Evolutionary conservation across 129 eudicot species (phyloP), one percentile per base, ranked within the genome.

Genomic region (Lactuca sativa): DNA sequence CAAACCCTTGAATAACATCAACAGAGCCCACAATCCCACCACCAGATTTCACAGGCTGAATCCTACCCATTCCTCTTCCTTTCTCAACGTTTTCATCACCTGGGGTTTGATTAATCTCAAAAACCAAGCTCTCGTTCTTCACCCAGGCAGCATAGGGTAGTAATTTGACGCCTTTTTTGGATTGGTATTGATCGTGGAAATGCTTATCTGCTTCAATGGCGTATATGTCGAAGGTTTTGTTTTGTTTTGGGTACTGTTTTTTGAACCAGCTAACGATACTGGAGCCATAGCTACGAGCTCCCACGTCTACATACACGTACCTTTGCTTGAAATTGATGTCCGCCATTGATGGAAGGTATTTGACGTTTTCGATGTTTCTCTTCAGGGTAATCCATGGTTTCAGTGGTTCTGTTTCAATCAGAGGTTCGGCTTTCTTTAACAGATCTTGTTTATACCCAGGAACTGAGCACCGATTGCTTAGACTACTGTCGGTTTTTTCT

Each of bases 51-150:
- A 83, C 80, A 0, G 98, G 90, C 59, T 92, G 86, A 43, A 92
- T 92, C 60, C 98, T 77, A 18, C 98, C 98, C 98, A 92, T 92
- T 12, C 98, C 98, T 52, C 98, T 73, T 21, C 96, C 98, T 60
- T 79, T 77, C 74, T 71, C 88, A 37, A 74, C 86, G 4, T 68
- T 63, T 58, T 92, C 86, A 12, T 84, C 80, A 43, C 88, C 88
- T 0, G 92, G 98, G 36, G 86, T 90, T 44, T 81, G 81, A 68
- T 89, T 92, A 6, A 92, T 85, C 59, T 92, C 98, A 17, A 92
- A 92, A 37, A 80, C 83, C 69, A 92, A 75, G 7, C 81, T 86
- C 79, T 92, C 98, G 33, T 92, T 92, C 79, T 59, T 92, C 59
- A 92, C 92, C 98, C 98, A 92, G 0, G 98, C 96, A 0, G 98